Conservation (phyloP, 805 yeast genomes). For the Lachancea sp. region DNA sequence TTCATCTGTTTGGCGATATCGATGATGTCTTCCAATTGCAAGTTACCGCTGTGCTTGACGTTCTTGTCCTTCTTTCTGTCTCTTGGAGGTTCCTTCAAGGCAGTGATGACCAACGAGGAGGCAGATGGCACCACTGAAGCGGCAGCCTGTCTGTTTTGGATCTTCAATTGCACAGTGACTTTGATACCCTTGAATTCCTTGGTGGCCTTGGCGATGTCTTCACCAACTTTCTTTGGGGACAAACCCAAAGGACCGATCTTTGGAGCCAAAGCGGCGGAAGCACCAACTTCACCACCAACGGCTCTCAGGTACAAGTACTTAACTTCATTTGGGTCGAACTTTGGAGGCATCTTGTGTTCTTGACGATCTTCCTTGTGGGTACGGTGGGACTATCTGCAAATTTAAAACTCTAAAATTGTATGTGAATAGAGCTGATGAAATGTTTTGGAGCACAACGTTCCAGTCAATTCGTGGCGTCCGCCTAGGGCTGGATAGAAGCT, state of each 20-base stretch:
- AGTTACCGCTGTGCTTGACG: constrained; percentile 98
- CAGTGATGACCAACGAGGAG: constrained; percentile 96
- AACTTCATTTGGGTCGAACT: constrained; percentile 98
- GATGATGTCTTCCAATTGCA: constrained; percentile 91
- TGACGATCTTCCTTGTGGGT: constrained; percentile 14
- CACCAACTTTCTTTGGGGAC: constrained; percentile 99
- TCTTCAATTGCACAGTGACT: constrained; percentile 96
- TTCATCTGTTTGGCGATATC: constrained; percentile 97
- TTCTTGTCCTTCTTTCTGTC: constrained; percentile 99
- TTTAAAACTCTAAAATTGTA: not conserved
- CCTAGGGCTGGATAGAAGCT: no score
- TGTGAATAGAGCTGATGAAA: no score
- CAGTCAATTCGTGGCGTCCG: no score
- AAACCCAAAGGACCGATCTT: constrained; percentile 99
- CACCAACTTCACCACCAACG: constrained; percentile 99
- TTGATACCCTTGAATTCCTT: constrained; percentile 98
- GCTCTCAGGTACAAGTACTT: constrained; percentile 98
- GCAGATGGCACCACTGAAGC: constrained; percentile 99
- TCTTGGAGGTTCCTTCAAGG: constrained; percentile 99
- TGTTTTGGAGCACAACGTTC: no score
- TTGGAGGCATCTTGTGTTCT: constrained; percentile 75
- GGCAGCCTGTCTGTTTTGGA: constrained; percentile 99
- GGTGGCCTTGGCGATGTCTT: constrained; percentile 99
- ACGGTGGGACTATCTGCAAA: constrained; percentile 5
- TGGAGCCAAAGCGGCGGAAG: constrained; percentile 99